These are phyloP conservation scores for Fraxinus pennsylvanica DNA, from an alignment of 257 asterid genomes.

Conservation along the genomic window DNA sequence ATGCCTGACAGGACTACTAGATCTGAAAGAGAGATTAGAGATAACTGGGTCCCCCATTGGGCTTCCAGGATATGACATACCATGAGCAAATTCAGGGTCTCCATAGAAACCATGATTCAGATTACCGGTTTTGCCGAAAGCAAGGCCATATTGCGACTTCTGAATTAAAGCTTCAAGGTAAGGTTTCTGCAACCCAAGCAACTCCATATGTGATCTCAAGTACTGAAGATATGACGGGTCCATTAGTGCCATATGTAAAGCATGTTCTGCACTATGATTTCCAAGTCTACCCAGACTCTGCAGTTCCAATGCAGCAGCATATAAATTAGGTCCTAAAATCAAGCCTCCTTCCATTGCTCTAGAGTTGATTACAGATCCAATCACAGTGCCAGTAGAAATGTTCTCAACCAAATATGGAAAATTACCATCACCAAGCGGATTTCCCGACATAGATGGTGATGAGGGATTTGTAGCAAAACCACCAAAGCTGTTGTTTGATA, in stretches of 20 bases:
- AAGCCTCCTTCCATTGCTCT: constrained; percentile 48
- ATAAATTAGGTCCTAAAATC: constrained; percentile 48
- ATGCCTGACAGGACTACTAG: constrained; percentile 50
- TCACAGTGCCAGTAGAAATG: constrained; percentile 43
- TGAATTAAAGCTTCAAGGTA: constrained; percentile 50
- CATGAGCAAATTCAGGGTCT: constrained; percentile 49
- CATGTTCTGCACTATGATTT: constrained; percentile 45
- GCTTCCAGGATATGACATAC: constrained; percentile 53
- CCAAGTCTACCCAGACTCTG: constrained; percentile 52
- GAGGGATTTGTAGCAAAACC: constrained; percentile 45
- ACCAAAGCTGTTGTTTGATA: constrained; percentile 47
- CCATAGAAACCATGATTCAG: constrained; percentile 53
- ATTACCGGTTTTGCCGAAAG: constrained; percentile 37
- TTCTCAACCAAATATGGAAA: constrained; percentile 52
- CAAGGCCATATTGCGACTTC: constrained; percentile 56
- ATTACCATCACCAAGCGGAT: constrained; percentile 45
- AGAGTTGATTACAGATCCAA: constrained; percentile 49
- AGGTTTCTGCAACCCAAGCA: constrained; percentile 63
- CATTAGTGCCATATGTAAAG: constrained; percentile 45
- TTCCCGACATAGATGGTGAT: constrained; percentile 52
- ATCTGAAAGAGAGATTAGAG: constrained; percentile 49
- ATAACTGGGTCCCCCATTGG: constrained; percentile 41
- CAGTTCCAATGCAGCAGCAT: constrained; percentile 53
- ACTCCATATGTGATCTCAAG: constrained; percentile 49
- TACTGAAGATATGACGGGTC: constrained; percentile 65